These are phyloP conservation scores for Salix dunnii DNA, from an alignment of 345 rosid species.

Conservation along the genomic window DNA sequence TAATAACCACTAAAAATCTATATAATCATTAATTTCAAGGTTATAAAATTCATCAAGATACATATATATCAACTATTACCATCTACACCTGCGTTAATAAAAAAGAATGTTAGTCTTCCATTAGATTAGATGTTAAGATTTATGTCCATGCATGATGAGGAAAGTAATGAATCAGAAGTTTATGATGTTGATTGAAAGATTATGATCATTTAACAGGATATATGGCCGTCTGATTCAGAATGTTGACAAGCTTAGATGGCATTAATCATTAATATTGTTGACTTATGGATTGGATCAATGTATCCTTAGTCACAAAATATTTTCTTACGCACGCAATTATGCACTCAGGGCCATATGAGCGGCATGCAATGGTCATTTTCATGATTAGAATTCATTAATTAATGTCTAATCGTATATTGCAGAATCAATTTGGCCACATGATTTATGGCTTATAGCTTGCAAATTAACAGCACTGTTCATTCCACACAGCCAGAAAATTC, in stretches of 20 bases:
- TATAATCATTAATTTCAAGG: no score
- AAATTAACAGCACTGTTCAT: no score
- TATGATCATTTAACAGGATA: background rate
- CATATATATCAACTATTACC: no score
- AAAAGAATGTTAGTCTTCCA: no score
- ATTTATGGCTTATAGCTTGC: no score
- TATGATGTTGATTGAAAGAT: slow-evolving; percentile 5
- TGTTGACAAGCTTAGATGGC: slow-evolving; percentile 8
- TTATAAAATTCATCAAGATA: no score
- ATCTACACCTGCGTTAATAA: no score
- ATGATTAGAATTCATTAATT: background rate
- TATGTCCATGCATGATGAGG: background rate
- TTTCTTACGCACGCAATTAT: slow-evolving; percentile 6
- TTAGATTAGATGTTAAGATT: background rate
- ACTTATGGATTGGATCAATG: slow-evolving; percentile 7
- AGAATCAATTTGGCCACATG: background rate
- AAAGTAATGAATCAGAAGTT: background rate
- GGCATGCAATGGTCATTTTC: slow-evolving; percentile 6
- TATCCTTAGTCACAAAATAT: slow-evolving; percentile 2
- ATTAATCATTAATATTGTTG: slow-evolving; percentile 6
- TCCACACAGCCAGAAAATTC: no score
- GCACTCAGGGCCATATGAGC: background rate
- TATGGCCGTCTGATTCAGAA: slow-evolving; percentile 4
- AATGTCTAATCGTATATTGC: background rate
- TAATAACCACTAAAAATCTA: no score